Evolutionary conservation across 1,139 yeast genomes (phyloP).

Genomic region (Candida sanyaensis): DNA sequence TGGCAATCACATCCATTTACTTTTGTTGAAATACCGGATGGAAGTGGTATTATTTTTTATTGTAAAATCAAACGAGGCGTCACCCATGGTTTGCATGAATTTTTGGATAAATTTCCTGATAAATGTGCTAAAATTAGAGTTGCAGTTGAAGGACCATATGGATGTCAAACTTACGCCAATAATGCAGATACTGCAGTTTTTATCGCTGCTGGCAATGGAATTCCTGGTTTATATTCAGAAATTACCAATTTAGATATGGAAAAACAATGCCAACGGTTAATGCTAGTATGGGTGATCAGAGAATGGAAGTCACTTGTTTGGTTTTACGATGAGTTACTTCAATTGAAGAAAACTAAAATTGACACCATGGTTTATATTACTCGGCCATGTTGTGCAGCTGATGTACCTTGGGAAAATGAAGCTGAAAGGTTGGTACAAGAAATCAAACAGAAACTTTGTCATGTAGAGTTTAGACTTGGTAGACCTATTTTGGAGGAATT

Average conservation of each 20-base stretch:
- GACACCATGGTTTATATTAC: constrained; percentile 35
- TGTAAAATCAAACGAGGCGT: constrained; percentile 42
- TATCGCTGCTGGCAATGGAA: constrained; percentile 47
- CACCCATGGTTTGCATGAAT: constrained; percentile 31
- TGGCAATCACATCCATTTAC: constrained; percentile 51
- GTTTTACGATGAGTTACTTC: constrained; percentile 35
- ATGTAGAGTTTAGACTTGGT: constrained; percentile 31
- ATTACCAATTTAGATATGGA: constrained; percentile 26
- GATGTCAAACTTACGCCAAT: constrained; percentile 32
- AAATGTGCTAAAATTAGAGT: constrained; percentile 33
- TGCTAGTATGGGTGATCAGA: constrained; percentile 38
- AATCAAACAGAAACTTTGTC: constrained; percentile 24
- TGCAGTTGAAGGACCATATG: constrained; percentile 47
- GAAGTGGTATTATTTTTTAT: constrained; percentile 28
- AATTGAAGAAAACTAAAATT: constrained; percentile 25
- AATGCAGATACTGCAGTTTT: constrained; percentile 34
- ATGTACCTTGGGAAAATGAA: not conserved
- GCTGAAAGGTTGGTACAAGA: not conserved
- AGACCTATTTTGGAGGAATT: constrained; percentile 33
- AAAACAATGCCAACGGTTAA: constrained; percentile 20
- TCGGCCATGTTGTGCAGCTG: constrained; percentile 19
- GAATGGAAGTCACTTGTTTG: constrained; percentile 33
- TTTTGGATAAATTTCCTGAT: constrained; percentile 29
- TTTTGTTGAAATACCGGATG: constrained; percentile 24
- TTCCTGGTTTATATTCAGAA: constrained; percentile 47